Conservation (phyloP, 768 basidiomycete genomes). For the Inosperma sp. region DNA sequence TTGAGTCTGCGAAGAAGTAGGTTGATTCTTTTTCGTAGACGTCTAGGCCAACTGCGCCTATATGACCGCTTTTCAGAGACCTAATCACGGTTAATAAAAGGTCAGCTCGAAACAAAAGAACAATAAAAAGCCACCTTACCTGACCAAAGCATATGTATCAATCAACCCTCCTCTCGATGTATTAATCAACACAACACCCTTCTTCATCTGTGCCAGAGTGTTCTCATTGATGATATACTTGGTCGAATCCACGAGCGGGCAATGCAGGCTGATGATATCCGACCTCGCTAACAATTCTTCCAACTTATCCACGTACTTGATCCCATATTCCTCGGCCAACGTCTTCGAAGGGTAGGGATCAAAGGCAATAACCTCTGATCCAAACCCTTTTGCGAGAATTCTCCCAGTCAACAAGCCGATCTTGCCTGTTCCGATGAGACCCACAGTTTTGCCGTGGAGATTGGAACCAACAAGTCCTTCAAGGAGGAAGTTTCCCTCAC, state of each 20-base stretch:
- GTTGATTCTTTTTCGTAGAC: conserved; percentile 40
- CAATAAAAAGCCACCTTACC: conserved; percentile 24
- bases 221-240: conserved; percentile 41
- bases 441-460: conserved; percentile 39
- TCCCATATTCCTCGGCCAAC: conserved; percentile 35
- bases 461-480: conserved; percentile 42
- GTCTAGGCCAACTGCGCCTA: conserved; percentile 41
- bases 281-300: conserved; percentile 33
- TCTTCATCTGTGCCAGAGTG: conserved; percentile 35
- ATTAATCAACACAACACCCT: conserved; percentile 39
- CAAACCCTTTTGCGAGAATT: conserved; percentile 38
- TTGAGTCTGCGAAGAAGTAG: conserved; percentile 43
- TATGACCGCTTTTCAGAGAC: conserved; percentile 35
- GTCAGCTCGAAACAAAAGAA: background rate
- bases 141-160: conserved; percentile 39
- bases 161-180: conserved; percentile 42
- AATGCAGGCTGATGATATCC: conserved; percentile 42
- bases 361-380: conserved; percentile 36
- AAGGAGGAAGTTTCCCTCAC: conserved; percentile 43
- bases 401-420: conserved; percentile 41
- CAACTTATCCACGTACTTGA: conserved; percentile 34
- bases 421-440: conserved; percentile 41
- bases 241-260: conserved; percentile 35
- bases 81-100: conserved; percentile 15
- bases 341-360: conserved; percentile 34